Evolutionary conservation across 345 rosid genomes (phyloP).

Genomic region (Bruguiera parviflora): DNA sequence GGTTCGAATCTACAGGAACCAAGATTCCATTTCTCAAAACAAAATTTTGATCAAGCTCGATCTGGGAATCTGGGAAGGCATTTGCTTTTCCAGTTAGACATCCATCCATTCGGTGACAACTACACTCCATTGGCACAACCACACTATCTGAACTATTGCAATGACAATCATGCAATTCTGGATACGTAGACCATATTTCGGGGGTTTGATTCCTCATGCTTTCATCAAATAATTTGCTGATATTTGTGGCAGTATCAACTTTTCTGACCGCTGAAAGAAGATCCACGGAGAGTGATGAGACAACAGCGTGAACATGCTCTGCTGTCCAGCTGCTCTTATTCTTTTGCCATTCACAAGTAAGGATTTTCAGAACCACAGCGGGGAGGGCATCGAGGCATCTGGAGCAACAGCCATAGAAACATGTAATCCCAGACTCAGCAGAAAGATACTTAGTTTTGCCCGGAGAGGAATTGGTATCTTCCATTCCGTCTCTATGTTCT

Average conservation of each 20-base stretch:
- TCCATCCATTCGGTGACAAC: slow-evolving; percentile 46
- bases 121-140: slow-evolving; percentile 43
- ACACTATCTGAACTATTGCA: slow-evolving; percentile 44
- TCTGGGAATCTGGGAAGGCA: slow-evolving; percentile 18
- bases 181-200: slow-evolving; percentile 13
- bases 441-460: slow-evolving; percentile 18
- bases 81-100: slow-evolving; percentile 21
- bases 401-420: slow-evolving; percentile 67
- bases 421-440: slow-evolving; percentile 36
- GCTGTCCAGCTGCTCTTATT: slow-evolving; percentile 35
- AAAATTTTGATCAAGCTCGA: slow-evolving; percentile 40
- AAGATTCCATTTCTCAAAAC: slow-evolving; percentile 68
- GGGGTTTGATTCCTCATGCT: slow-evolving; percentile 23
- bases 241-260: slow-evolving; percentile 30
- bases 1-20: slow-evolving; percentile 42
- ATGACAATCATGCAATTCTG: slow-evolving; percentile 29
- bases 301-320: slow-evolving; percentile 66
- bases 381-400: slow-evolving; percentile 52
- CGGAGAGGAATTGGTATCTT: slow-evolving; percentile 16
- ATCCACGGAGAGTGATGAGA: slow-evolving; percentile 61
- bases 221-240: slow-evolving; percentile 26
- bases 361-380: slow-evolving; percentile 44
- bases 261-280: slow-evolving; percentile 59
- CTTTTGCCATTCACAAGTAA: slow-evolving; percentile 40
- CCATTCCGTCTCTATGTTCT: slow-evolving; percentile 17